Conservation (phyloP, 768 basidiomycete species). For the Trametes coccinea region DNA sequence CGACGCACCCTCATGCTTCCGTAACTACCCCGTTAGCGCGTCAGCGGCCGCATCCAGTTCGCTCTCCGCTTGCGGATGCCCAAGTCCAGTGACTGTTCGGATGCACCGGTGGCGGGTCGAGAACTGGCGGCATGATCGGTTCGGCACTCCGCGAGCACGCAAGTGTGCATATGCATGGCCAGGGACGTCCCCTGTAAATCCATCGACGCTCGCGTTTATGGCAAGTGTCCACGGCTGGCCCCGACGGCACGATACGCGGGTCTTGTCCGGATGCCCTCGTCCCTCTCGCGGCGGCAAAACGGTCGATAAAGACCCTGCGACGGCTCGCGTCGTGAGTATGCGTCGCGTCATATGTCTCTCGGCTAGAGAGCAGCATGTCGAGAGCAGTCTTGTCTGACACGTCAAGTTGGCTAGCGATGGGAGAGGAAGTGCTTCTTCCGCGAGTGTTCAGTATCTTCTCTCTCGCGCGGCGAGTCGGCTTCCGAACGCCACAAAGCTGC, state of each 20-base stretch:
- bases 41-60: neutral
- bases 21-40: slow-evolving; percentile 10
- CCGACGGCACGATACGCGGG: slow-evolving; percentile 14
- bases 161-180: neutral
- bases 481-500: slow-evolving; percentile 30
- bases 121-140: slow-evolving; percentile 8
- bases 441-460: slow-evolving; percentile 17
- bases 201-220: slow-evolving; percentile 7
- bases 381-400: neutral
- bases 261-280: slow-evolving; percentile 7
- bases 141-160: slow-evolving; percentile 7
- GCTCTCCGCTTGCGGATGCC: slow-evolving; percentile 4
- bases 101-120: slow-evolving; percentile 3
- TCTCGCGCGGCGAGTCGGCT: slow-evolving; percentile 16
- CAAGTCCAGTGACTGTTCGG: neutral
- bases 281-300: neutral
- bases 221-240: slow-evolving; percentile 1
- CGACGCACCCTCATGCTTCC: slow-evolving; percentile 14
- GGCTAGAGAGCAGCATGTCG: neutral
- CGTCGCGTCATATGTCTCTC: neutral
- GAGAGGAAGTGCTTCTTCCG: slow-evolving; percentile 23
- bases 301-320: neutral
- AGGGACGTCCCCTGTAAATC: slow-evolving; percentile 11
- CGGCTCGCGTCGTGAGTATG: neutral
- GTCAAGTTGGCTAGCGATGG: slow-evolving; percentile 9